Evolutionary conservation across 768 basidiomycete species (phyloP), one percentile per base, ranked within the genome.

Genomic region (Phylloporus sp.): DNA sequence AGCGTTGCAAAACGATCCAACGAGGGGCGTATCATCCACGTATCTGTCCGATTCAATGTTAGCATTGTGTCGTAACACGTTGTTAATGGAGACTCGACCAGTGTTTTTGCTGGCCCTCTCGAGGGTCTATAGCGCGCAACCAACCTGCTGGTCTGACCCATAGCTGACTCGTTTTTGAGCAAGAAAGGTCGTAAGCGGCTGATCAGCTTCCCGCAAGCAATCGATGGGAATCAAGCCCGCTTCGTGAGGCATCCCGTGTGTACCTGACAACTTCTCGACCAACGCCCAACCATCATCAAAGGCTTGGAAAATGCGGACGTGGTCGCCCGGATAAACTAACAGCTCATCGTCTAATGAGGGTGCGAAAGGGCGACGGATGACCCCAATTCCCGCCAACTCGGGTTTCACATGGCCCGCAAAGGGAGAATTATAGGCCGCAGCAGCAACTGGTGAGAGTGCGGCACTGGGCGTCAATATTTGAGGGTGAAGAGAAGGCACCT

Each of bases 271-370:
- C 52, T 73, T 79, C 70, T 85, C 78, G 32, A 85, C 79, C 54
- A 79, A 66, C 6, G 79, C 80, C 87, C 87, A 89, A 1, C 86
- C 87, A 57, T 88, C 87, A 51, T 85, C 81, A 60, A 81, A 89
- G 22, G 78, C 59, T 44, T 72, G 68, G 11, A 84, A 6, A 27
- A 88, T 66, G 59, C 68, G 77, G 11, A 88, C 79, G 5, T 59
- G 57, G 44, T 88, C 85, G 1, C 77, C 79, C 0, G 71, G 68
- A 0, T 22, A 34, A 2, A 87, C 83, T 0, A 63, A 53, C 4
- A 90, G 61, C 63, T 90, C 87, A 57, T 89, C 87, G 4, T 71
- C 65, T 20, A 81, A 69, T 1, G 78, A 76, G 18, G 81, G 79
- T 34, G 67, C 53, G 65, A 85, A 89, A 5, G 82, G 79, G 13